These are phyloP conservation scores for Didymella keratinophila DNA, from an alignment of 2,329 filamentous ascomycete species.

Conservation along the genomic window DNA sequence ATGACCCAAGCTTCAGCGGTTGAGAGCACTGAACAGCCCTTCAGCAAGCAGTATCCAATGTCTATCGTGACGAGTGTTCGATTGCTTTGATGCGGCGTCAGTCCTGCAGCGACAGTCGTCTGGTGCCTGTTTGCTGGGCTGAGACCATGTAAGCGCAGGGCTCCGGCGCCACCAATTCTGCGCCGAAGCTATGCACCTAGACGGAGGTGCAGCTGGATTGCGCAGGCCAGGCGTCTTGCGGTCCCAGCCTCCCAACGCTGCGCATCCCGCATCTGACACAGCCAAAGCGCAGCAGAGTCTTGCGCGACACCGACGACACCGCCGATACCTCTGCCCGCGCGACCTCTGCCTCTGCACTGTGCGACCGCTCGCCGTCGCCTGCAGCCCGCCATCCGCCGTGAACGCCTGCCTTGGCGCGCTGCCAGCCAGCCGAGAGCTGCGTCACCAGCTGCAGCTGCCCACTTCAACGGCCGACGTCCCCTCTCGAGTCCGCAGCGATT, in stretches of 20 bases:
- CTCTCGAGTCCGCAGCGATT: constrained; percentile 14
- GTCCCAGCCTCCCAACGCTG: constrained; percentile 24
- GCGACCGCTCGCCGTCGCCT: constrained; percentile 2
- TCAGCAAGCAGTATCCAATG: background rate
- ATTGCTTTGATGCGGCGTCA: too few relatives aligned
- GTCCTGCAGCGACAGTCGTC: background rate
- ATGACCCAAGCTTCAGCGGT: background rate
- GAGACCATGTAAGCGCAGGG: background rate
- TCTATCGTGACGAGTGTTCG: too few relatives aligned
- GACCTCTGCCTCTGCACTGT: constrained; percentile 4
- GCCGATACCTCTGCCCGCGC: constrained; percentile 5
- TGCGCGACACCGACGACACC: constrained; percentile 3
- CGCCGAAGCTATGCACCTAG: constrained; percentile 19
- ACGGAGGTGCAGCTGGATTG: constrained; percentile 17
- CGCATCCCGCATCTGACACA: constrained; percentile 1
- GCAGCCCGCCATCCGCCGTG: constrained; percentile 7
- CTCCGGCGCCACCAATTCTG: constrained; percentile 8
- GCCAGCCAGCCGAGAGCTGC: constrained; percentile 24
- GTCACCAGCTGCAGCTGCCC: constrained; percentile 28
- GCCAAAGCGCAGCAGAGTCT: constrained; percentile 20
- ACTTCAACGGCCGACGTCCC: background rate
- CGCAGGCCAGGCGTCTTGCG: constrained; percentile 26
- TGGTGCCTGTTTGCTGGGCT: constrained; percentile 5
- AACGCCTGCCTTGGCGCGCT: constrained; percentile 32
- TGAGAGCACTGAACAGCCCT: background rate